Base-by-base conservation (phyloP, 192 early-diverging fungal genomes). In the Kappamyces sp. region DNA sequence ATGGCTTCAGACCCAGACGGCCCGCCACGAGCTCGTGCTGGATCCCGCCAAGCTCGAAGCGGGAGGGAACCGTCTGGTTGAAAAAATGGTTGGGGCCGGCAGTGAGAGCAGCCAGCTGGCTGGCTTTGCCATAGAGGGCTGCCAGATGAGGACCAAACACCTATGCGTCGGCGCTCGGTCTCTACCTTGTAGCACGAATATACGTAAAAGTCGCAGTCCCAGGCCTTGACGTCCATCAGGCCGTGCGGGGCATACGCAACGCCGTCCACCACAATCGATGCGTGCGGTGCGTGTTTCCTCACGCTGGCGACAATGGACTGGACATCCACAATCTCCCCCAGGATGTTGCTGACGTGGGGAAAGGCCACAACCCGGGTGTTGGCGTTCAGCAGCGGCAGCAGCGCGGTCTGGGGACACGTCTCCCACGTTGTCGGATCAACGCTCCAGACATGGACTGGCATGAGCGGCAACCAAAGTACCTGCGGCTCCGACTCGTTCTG, bases 141-240 rank as follows among this genome's bases (percentile, higher is more conserved):
- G 62, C 40, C 32, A 67, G 55, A 31, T 67, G 66, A 4, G 66
- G 66, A 3, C 66, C 66, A 43, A 40, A 67, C 48, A 23, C 23
- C 23, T 23, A 23, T 23, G 23, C 23, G 23, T 23, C 23, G 0
- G 23, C 23, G 23, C 23, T 23, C 23, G 23, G 23, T 23, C 23
- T 23, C 23, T 23, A 67, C 47, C 41, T 67, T 67, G 66, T 67
- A 67, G 47, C 55, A 65, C 4, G 62, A 65, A 35, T 61, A 67
- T 15, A 36, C 53, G 49, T 67, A 67, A 47, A 55, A 67, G 41
- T 67, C 66, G 12, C 54, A 37, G 37, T 65, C 63, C 54, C 31
- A 48, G 2, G 10, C 66, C 32, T 55, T 8, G 2, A 67, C 66
- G 47, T 67, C 66, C 23, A 64, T 40, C 31, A 23, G 31, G 7